Percentiles rank a stretch among this genome's conserved stretches.
phyloP scores from a whole-genome alignment of 495 filamentous ascomycete species.

The Pseudevernia furfuracea region DNA sequence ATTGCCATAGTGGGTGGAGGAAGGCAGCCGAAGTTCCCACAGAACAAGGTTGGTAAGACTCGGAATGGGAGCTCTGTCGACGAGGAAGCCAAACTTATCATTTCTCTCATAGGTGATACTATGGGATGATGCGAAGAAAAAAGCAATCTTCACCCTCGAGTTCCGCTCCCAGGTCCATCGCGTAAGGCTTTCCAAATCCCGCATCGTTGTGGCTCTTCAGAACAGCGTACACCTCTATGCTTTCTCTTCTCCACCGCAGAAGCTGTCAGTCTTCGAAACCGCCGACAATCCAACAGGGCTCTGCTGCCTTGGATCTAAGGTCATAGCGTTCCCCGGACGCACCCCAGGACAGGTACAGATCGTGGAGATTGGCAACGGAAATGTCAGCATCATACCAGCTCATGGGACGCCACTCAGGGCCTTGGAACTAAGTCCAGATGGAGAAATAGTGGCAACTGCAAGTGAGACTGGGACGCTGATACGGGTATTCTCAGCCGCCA shows the following conservation, averaged over 20 bases:
- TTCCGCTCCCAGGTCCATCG: conserved; percentile 69
- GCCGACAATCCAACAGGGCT: conserved; percentile 78
- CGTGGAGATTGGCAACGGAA: conserved; percentile 70
- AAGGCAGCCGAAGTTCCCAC: conserved; percentile 73
- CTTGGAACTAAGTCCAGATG: conserved; percentile 72
- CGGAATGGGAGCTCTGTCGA: neutral
- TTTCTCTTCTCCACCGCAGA: conserved; percentile 66
- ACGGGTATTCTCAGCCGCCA: conserved; percentile 70
- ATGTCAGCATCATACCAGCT: conserved; percentile 90
- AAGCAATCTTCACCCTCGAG: conserved; percentile 63
- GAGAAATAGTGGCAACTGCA: conserved; percentile 78
- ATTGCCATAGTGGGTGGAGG: conserved; percentile 88
- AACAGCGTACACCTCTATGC: conserved; percentile 81
- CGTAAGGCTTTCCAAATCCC: conserved; percentile 66
- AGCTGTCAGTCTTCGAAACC: conserved; percentile 72
- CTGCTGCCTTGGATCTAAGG: conserved; percentile 63
- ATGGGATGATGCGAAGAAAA: conserved; percentile 83
- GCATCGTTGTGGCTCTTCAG: conserved; percentile 72
- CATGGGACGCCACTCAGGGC: conserved; percentile 72
- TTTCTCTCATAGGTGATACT: conserved; percentile 58
- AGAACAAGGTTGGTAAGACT: conserved; percentile 62
- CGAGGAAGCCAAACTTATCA: conserved; percentile 2
- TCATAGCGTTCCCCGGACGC: conserved; percentile 75
- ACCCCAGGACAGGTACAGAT: conserved; percentile 87
- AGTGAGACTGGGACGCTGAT: conserved; percentile 88